Conservation (phyloP, 2,329 filamentous ascomycete species). For the Epichloe aotearoae region DNA sequence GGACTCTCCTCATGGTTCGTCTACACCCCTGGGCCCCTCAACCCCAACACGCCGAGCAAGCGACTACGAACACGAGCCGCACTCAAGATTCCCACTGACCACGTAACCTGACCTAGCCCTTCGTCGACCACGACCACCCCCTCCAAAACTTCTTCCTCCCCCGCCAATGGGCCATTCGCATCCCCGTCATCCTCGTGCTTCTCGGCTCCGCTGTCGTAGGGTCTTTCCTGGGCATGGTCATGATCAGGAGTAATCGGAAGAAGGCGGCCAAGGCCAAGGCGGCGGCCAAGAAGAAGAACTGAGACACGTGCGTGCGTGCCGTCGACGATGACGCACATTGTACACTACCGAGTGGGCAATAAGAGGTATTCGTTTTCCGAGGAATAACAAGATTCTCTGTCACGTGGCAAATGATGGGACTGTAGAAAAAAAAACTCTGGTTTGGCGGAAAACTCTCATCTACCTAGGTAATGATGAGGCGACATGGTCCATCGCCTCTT, state of each 20-base stretch:
- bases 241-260: slow-evolving; percentile 98
- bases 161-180: slow-evolving; percentile 96
- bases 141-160: slow-evolving; percentile 93
- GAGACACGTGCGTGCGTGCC: slow-evolving; percentile 15
- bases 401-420: too few species aligned
- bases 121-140: slow-evolving; percentile 88
- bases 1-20: slow-evolving; percentile 90
- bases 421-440: too few species aligned
- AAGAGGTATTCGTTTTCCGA: neutral
- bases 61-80: neutral
- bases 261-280: slow-evolving; percentile 89
- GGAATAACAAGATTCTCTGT: too few species aligned
- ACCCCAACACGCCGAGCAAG: too few species aligned
- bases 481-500: too few species aligned
- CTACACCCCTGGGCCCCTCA: neutral
- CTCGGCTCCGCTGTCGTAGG: slow-evolving; percentile 88
- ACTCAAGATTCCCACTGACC: neutral
- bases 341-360: neutral
- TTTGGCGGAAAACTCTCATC: too few species aligned
- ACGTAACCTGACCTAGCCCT: slow-evolving; percentile 50
- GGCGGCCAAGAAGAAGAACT: slow-evolving; percentile 76
- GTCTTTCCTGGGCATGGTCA: slow-evolving; percentile 89
- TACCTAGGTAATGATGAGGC: too few species aligned
- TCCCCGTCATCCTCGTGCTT: slow-evolving; percentile 91
- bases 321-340: too few species aligned